Percentiles rank a stretch among this genome's conserved stretches.
Conservation (phyloP, 768 basidiomycete genomes). For the Obba rivulosa region DNA sequence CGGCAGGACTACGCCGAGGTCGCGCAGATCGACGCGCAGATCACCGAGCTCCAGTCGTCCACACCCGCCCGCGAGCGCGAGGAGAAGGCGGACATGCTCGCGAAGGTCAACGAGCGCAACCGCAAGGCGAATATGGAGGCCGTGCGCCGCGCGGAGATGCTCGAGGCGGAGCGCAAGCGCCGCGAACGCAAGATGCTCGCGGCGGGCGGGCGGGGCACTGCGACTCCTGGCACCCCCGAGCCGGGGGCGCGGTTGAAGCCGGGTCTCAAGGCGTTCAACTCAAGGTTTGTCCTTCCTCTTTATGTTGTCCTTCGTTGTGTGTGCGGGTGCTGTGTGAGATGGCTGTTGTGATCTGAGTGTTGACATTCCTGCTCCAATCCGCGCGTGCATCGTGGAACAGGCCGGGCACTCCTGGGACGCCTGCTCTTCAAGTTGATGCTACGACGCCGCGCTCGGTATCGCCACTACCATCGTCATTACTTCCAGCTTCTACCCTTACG, state of each 20-base stretch:
- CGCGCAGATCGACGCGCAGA: constrained; percentile 52
- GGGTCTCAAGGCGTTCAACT: constrained; percentile 51
- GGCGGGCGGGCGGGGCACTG: constrained; percentile 28
- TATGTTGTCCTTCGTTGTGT: neutral
- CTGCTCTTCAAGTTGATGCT: constrained; percentile 27
- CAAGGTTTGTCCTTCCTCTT: constrained; percentile 47
- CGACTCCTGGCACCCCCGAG: constrained; percentile 38
- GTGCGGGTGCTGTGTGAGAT: constrained; percentile 7
- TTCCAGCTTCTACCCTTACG: constrained; percentile 10
- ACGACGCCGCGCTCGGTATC: constrained; percentile 30
- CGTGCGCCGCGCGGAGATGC: constrained; percentile 69
- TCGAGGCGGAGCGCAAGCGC: constrained; percentile 64
- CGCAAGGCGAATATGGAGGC: constrained; percentile 78
- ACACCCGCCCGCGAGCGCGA: constrained; percentile 8
- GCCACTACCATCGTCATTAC: constrained; percentile 23
- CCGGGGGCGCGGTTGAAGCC: constrained; percentile 68
- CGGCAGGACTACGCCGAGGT: constrained; percentile 68
- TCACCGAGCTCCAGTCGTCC: constrained; percentile 44
- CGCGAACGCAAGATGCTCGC: constrained; percentile 57
- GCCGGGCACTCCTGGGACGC: constrained; percentile 35
- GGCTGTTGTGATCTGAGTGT: constrained; percentile 10
- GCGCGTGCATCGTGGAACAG: constrained; percentile 16
- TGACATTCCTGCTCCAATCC: constrained; percentile 1
- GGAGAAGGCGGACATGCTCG: constrained; percentile 44
- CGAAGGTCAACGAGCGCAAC: constrained; percentile 87